phyloP scores from a whole-genome alignment of 139 green algal species.

The Marvania coccoides region DNA sequence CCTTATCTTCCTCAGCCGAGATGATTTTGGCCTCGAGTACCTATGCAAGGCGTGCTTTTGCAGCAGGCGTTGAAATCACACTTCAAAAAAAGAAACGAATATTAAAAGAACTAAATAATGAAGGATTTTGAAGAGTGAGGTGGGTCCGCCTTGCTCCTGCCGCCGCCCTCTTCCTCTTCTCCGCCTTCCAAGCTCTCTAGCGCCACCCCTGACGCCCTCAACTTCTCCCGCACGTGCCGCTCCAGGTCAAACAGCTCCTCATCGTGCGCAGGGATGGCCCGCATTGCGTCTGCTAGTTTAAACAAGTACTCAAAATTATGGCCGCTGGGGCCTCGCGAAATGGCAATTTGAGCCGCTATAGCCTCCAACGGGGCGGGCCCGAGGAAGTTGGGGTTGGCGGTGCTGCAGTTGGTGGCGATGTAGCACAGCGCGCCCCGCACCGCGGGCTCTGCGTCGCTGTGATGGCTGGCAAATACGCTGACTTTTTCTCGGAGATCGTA shows the following conservation, averaged over 20 bases:
- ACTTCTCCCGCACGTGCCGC: background rate
- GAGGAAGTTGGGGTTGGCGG: slow-evolving; percentile 57
- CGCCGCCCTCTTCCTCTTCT: too few relatives aligned
- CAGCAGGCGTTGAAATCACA: too few relatives aligned
- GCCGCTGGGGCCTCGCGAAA: slow-evolving; percentile 41
- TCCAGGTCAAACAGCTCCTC: slow-evolving; percentile 10
- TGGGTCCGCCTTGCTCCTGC: too few relatives aligned
- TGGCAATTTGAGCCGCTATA: slow-evolving; percentile 51
- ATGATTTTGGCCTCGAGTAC: too few relatives aligned
- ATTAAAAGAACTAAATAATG: too few relatives aligned
- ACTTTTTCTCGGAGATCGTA: slow-evolving; percentile 56
- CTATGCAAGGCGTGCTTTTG: too few relatives aligned
- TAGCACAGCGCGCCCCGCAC: slow-evolving; percentile 31
- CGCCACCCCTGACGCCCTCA: too few relatives aligned
- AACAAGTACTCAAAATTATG: slow-evolving; percentile 69
- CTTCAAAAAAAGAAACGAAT: too few relatives aligned
- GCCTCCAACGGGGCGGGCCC: slow-evolving; percentile 33
- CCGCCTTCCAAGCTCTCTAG: too few relatives aligned
- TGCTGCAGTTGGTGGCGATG: slow-evolving; percentile 36
- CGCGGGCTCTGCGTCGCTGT: background rate
- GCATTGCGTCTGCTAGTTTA: slow-evolving; percentile 43
- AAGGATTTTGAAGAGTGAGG: too few relatives aligned
- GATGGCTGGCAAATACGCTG: slow-evolving; percentile 26
- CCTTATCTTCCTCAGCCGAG: too few relatives aligned
- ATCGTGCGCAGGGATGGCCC: slow-evolving; percentile 15